Evolutionary conservation across 2,329 filamentous ascomycete genomes (phyloP).

Genomic region (Trichophyton benhamiae): DNA sequence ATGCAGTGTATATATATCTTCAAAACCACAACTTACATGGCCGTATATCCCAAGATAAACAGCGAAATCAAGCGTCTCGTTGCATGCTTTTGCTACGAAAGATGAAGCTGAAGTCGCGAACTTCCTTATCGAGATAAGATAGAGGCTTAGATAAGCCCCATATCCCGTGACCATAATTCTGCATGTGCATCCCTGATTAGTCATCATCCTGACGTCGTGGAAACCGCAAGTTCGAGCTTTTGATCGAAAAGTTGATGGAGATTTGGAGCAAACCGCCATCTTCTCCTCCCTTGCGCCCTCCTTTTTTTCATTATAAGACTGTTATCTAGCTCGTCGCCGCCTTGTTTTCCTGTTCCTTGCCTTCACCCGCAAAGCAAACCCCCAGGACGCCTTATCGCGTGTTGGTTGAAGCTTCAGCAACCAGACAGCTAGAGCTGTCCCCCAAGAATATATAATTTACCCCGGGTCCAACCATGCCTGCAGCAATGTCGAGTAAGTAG

Average conservation of each 20-base stretch:
- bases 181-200: background rate
- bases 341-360: background rate
- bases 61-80: background rate
- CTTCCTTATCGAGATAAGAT: background rate
- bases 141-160: background rate
- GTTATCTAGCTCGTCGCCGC: background rate
- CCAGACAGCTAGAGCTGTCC: background rate
- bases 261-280: background rate
- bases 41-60: background rate
- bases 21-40: background rate
- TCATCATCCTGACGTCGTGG: background rate
- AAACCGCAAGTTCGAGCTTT: background rate
- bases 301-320: background rate
- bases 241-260: background rate
- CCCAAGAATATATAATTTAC: background rate
- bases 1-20: background rate
- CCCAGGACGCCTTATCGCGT: background rate
- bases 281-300: background rate
- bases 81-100: background rate
- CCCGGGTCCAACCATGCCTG: background rate
- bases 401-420: background rate
- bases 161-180: background rate
- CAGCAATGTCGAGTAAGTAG: slow-evolving; percentile 2
- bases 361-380: background rate
- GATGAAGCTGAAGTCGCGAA: background rate